phyloP scores from a whole-genome alignment of 352 stramenopile genomes.

The Phytophthora pluvialis region DNA sequence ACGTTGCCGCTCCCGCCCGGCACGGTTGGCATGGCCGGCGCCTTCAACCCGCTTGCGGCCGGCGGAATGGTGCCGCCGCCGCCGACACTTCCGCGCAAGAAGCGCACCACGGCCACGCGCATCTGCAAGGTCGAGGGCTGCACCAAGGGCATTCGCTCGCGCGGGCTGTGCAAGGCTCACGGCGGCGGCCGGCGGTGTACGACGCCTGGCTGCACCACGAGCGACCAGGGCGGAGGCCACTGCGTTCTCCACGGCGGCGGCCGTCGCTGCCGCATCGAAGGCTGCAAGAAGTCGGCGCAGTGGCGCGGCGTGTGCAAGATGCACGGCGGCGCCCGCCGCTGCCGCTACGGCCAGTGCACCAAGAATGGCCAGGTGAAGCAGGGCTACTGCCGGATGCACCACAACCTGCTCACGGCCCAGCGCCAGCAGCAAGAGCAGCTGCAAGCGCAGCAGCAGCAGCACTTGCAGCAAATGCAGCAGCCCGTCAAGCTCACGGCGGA shows the following conservation, averaged over 20 bases:
- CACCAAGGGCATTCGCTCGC: conserved; percentile 78
- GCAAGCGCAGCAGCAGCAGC: conserved; percentile 35
- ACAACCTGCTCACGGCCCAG: conserved; percentile 59
- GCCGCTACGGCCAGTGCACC: conserved; percentile 75
- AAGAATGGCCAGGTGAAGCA: conserved; percentile 87
- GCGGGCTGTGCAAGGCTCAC: conserved; percentile 85
- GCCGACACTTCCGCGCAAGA: conserved; percentile 46
- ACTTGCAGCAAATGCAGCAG: conserved; percentile 21
- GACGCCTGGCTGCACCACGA: conserved; percentile 80
- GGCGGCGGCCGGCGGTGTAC: conserved; percentile 82
- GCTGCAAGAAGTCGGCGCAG: conserved; percentile 84
- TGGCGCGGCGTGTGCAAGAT: conserved; percentile 86
- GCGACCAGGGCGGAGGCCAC: conserved; percentile 86
- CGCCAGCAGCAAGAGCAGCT: conserved; percentile 49
- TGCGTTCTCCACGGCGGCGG: conserved; percentile 86
- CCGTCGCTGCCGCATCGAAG: conserved; percentile 74
- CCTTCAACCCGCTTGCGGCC: conserved; percentile 11
- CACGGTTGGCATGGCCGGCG: neutral
- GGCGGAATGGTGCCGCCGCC: conserved; percentile 13
- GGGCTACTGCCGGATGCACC: conserved; percentile 82
- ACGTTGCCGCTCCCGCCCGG: conserved; percentile 20
- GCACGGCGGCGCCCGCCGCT: conserved; percentile 82
- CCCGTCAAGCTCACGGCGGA: conserved; percentile 30
- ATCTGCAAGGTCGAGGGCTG: conserved; percentile 81
- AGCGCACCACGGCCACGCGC: conserved; percentile 60